These are phyloP conservation scores for Leptomonas pyrrhocoris DNA, from an alignment of 208 protist genomes.

Conservation along the genomic window DNA sequence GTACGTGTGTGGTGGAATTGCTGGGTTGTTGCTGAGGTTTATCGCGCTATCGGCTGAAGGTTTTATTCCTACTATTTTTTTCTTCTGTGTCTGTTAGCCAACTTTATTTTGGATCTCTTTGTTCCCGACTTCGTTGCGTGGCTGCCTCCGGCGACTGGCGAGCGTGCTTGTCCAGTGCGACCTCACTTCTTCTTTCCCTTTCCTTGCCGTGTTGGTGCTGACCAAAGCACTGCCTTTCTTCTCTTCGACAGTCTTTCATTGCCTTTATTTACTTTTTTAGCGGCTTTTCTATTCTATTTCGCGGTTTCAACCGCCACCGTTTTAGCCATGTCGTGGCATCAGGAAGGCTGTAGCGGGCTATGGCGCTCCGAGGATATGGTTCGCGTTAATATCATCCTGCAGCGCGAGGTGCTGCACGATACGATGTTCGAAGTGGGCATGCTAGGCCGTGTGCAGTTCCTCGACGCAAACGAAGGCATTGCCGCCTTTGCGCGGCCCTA, in stretches of 20 bases:
- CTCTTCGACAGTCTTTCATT: neutral
- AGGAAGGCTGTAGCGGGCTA: slow-evolving; percentile 85
- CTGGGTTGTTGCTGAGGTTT: too few relatives aligned
- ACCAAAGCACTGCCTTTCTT: too few relatives aligned
- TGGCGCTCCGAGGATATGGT: slow-evolving; percentile 98
- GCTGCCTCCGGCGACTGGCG: too few relatives aligned
- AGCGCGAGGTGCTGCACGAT: slow-evolving; percentile 96
- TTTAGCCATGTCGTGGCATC: slow-evolving; percentile 40
- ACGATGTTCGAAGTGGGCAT: slow-evolving; percentile 96
- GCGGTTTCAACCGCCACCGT: too few relatives aligned
- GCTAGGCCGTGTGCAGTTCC: slow-evolving; percentile 96
- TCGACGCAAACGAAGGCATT: slow-evolving; percentile 93
- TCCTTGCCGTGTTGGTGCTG: neutral
- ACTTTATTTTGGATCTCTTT: too few relatives aligned
- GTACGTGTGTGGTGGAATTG: too few relatives aligned
- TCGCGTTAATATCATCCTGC: slow-evolving; percentile 96
- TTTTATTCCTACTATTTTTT: too few relatives aligned
- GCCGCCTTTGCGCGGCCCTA: slow-evolving; percentile 97
- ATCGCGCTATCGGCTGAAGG: too few relatives aligned
- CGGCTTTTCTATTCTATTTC: neutral
- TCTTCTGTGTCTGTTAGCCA: too few relatives aligned
- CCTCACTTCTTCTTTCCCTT: neutral
- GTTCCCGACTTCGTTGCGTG: too few relatives aligned
- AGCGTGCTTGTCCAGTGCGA: neutral
- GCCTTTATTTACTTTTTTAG: slow-evolving; percentile 12